These are phyloP conservation scores for Cymbidium sinense DNA, from an alignment of 106 monocot species.

Conservation along the genomic window DNA sequence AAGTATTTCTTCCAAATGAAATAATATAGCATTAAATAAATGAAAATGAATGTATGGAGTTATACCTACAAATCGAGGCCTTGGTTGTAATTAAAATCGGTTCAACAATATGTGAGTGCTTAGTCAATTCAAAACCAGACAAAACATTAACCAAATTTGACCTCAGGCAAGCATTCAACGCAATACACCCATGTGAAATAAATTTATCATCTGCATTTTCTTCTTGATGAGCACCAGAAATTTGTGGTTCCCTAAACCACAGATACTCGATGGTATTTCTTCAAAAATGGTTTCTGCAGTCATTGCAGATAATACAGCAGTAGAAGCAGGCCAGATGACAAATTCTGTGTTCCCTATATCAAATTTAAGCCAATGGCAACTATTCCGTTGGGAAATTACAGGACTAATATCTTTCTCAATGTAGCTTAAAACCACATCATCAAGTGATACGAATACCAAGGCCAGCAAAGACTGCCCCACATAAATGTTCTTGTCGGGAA, in stretches of 20 bases:
- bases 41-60: background rate
- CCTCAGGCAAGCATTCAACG: slow-evolving; percentile 38
- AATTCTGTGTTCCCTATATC: slow-evolving; percentile 42
- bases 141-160: slow-evolving; percentile 22
- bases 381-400: slow-evolving; percentile 11
- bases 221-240: slow-evolving; percentile 19
- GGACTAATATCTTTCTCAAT: background rate
- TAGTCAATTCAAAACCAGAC: slow-evolving; percentile 30
- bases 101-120: slow-evolving; percentile 28
- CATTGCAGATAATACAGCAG: slow-evolving; percentile 17
- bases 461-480: slow-evolving; percentile 39
- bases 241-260: slow-evolving; percentile 39
- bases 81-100: slow-evolving; percentile 36
- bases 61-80: slow-evolving; percentile 62
- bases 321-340: slow-evolving; percentile 43
- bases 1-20: background rate
- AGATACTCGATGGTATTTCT: slow-evolving; percentile 16
- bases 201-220: slow-evolving; percentile 18
- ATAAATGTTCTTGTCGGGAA: slow-evolving; percentile 46
- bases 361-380: slow-evolving; percentile 21
- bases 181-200: slow-evolving; percentile 19
- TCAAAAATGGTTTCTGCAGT: slow-evolving; percentile 2
- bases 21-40: background rate
- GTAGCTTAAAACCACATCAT: background rate
- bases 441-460: slow-evolving; percentile 35